Percentiles rank a stretch among this genome's conserved stretches.
Conservation (phyloP, 306 rosid genomes). For the Phaseolus lunatus region DNA sequence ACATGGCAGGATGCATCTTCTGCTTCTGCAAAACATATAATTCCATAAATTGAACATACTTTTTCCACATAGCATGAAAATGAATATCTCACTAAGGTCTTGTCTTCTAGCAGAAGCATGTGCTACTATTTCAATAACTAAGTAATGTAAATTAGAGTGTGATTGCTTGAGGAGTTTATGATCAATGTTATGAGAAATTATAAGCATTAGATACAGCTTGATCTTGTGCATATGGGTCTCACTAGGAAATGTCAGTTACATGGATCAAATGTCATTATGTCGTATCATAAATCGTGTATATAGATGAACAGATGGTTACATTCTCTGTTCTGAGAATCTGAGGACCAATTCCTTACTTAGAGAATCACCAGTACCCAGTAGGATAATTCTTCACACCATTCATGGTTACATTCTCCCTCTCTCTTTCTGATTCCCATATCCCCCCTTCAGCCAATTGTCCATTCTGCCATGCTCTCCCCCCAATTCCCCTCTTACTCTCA, state of each 20-base stretch:
- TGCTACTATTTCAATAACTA: constrained; percentile 26
- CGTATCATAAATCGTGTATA: not conserved
- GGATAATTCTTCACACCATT: too few species aligned
- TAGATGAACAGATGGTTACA: not conserved
- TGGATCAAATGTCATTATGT: not conserved
- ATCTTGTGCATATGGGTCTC: not conserved
- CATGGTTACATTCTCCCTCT: too few species aligned
- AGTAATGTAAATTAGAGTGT: constrained; percentile 34
- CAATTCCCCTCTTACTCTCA: too few species aligned
- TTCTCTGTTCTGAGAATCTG: too few species aligned
- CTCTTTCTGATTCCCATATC: too few species aligned
- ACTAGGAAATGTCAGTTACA: not conserved
- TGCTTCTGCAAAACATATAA: constrained; percentile 71
- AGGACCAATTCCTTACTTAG: too few species aligned
- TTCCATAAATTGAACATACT: constrained; percentile 17
- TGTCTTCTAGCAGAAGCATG: constrained; percentile 26
- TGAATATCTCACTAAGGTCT: constrained; percentile 7
- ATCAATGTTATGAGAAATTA: constrained; percentile 34
- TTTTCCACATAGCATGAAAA: constrained; percentile 22
- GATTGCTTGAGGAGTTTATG: constrained; percentile 25
- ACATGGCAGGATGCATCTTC: constrained; percentile 88
- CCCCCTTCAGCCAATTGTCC: too few species aligned
- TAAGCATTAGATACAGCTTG: constrained; percentile 27
- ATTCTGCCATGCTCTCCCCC: too few species aligned
- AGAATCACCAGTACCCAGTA: too few species aligned